Base-by-base conservation (phyloP, 2,329 filamentous ascomycete species). In the Botrytis paeoniae region DNA sequence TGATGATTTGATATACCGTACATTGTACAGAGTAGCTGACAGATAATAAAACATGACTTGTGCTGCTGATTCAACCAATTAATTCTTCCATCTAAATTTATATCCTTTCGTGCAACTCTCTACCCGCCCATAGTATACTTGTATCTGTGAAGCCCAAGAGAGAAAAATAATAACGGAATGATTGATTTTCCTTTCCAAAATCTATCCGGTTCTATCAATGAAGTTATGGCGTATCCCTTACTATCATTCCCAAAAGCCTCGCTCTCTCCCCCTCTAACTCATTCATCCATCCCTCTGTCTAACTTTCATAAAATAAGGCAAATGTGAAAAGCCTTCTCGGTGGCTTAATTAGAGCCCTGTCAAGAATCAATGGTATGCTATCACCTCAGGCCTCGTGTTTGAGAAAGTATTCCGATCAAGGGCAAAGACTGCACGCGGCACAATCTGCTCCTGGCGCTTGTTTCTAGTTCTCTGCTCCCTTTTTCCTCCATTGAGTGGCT, bases 361-460 rank as follows among this genome's bases (percentile, higher is more conserved):
- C 59, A 37, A 32, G 22, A 25, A 35, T 35, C 57, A 35, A 60
- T 60, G 57, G 7, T 18, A 41, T 43, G 32, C 37, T 25, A 59
- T 43, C 39, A 62, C 54, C 68, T 70, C 39, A 70, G 68, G 68
- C 35, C 25, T 43, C 29, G 68, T 59, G 68, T 70, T 70, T 70
- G 37, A 70, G 68, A 62, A 29, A 14, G 12, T 54, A 66, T 25
- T 29, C 45, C 43, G 63, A 57, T 43, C 61, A 72, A 57, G 37
- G 61, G 45, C 65, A 66, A 41, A n/a, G 43, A 41, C 43, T 60
- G 45, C 41, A 70, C 64, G 39, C 57, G 64, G 51, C 70, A 51
- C 51, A 61, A 14, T 29, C 22, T 70, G 65, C 65, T 64, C 71
- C 71, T 73, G 71, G 71, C 65, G 71, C 71, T 73, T 73, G 59